Evolutionary conservation across 1,284 basidiomycete species (phyloP), one percentile per base, ranked within the genome.

Genomic region (Sanguinoderma infundibulare): DNA sequence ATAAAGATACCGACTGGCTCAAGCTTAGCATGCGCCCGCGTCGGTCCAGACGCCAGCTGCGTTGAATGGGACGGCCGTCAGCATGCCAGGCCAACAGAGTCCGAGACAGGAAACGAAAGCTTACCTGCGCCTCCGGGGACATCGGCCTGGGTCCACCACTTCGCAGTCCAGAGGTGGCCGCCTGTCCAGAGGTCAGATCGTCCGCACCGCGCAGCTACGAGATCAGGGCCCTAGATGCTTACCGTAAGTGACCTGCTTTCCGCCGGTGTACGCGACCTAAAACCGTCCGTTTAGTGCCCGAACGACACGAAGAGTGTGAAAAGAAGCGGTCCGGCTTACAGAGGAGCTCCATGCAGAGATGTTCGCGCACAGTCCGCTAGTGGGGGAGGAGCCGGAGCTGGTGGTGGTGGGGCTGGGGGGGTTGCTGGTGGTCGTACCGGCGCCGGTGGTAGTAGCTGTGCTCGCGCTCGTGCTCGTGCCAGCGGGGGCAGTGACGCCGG

Each of bases 121-220:
- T 30, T 53, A 75, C 81, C 71, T 68, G 72, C 61, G 78, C 85
- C 83, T 74, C 84, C 85, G 5, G 83, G 87, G 36, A 68, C 79
- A 67, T 86, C 83, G 30, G 76, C 80, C 69, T 87, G 72, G 7
- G 84, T 83, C 87, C 87, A 88, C 83, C 84, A 88, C 68, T 84
- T 81, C 3, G 86, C 85, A 9, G 81, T 84, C 86, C 86, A 90
- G 30, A 88, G 76, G 67, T 86, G 78, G 9, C 79, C 78, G 60
- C 80, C 86, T 74, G 35, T 60, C n/a, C 55, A 7, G 34, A 53
- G 52, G 53, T 72, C 52, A 67, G 59, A 38, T 40, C n/a, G 40
- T 40, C 28, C 46, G 69, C 47, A 46, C 26, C 9, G 15, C 15
- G n/a, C n/a, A 24, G 22, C 49, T 55, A 20, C 7, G 28, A 35